phyloP scores from a whole-genome alignment of 345 rosid species.

The rapeseed (Brassica napus) region DNA sequence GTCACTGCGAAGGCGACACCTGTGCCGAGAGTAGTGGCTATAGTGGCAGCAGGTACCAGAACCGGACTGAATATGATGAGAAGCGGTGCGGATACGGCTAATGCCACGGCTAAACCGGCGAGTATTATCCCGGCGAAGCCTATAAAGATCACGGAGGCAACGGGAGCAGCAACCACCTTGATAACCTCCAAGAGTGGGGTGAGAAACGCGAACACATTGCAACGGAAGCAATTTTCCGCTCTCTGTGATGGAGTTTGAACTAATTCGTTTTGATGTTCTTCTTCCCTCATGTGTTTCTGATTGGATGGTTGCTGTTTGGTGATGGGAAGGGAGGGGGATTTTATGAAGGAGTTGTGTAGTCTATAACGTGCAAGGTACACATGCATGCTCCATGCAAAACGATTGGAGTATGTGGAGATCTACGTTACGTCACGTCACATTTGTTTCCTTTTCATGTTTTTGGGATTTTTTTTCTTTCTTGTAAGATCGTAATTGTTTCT shows the following conservation, averaged over 20 bases:
- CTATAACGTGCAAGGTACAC: slow-evolving; percentile 36
- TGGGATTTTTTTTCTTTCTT: slow-evolving; percentile 22
- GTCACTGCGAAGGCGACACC: slow-evolving; percentile 58
- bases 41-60: slow-evolving; percentile 75
- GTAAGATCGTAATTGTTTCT: slow-evolving; percentile 4
- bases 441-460: slow-evolving; percentile 27
- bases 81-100: slow-evolving; percentile 66
- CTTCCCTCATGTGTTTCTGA: slow-evolving; percentile 14
- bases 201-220: slow-evolving; percentile 17
- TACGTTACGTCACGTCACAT: slow-evolving; percentile 30
- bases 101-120: slow-evolving; percentile 59
- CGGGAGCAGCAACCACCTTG: slow-evolving; percentile 44
- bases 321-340: slow-evolving; percentile 12
- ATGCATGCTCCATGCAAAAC: slow-evolving; percentile 33
- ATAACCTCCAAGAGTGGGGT: slow-evolving; percentile 20
- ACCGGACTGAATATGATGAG: slow-evolving; percentile 81
- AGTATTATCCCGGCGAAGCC: slow-evolving; percentile 60
- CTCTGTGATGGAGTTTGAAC: neutral
- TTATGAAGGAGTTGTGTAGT: slow-evolving; percentile 27
- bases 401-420: slow-evolving; percentile 23
- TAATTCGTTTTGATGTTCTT: slow-evolving; percentile 6
- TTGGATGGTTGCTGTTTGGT: slow-evolving; percentile 8
- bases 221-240: slow-evolving; percentile 12
- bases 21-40: slow-evolving; percentile 50
- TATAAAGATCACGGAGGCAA: slow-evolving; percentile 64